Conservation (phyloP, 768 basidiomycete genomes). For the Tylopilus plumbeoviolaceoides region DNA sequence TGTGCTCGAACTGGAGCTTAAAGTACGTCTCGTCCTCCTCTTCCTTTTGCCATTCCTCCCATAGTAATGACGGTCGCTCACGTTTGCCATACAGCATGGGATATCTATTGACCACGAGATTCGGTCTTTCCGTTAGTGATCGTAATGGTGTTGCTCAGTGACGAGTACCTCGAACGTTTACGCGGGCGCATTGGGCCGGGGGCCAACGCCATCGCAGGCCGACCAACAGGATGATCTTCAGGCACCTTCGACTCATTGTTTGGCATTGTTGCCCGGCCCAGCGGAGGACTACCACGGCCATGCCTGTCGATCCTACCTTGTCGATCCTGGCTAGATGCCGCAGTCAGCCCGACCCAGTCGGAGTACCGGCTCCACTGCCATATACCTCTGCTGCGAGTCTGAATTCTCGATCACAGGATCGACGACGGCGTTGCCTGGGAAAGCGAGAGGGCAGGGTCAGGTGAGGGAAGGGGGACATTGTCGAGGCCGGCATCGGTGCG, state of each 20-base stretch:
- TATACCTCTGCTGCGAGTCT: constrained; percentile 66
- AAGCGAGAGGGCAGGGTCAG: constrained; percentile 2
- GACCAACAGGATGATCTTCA: constrained; percentile 69
- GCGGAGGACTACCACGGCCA: too few species aligned
- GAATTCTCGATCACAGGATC: constrained; percentile 82
- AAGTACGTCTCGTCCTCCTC: too few species aligned
- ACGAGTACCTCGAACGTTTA: constrained; percentile 49
- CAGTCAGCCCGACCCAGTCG: too few species aligned
- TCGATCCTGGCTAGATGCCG: too few species aligned
- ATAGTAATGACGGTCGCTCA: too few species aligned
- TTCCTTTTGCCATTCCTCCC: too few species aligned
- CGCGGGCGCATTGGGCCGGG: constrained; percentile 76
- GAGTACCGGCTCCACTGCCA: too few species aligned
- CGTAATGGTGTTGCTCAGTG: constrained; percentile 36
- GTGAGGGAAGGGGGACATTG: constrained; percentile 39
- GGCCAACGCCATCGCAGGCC: constrained; percentile 79
- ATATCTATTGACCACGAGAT: too few species aligned
- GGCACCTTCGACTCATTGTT: constrained; percentile 91
- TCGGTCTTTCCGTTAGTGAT: constrained; percentile 30
- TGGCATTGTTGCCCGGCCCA: constrained; percentile 63
- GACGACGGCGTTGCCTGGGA: constrained; percentile 54
- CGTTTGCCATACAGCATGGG: too few species aligned
- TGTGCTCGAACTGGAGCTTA: constrained; percentile 58
- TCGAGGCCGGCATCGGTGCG: constrained; percentile 45
- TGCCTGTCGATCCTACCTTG: too few species aligned